Percentiles rank a stretch among this genome's conserved stretches.
These are phyloP conservation scores for Diaporthe humulicola DNA, from an alignment of 2,329 filamentous ascomycete species.

Conservation along the genomic window DNA sequence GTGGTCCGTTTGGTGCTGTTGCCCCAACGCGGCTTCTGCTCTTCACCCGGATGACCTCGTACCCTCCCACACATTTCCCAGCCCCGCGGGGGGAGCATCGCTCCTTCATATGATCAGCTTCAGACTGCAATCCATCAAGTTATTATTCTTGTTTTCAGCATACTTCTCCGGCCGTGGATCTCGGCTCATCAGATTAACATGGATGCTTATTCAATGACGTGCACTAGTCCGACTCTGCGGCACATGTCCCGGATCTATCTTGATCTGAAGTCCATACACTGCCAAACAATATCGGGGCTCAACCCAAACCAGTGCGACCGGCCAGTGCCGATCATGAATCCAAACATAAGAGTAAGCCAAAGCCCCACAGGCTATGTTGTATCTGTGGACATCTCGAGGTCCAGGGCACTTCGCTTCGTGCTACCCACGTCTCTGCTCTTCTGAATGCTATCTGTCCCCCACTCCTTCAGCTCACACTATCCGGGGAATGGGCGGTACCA, in stretches of 20 bases:
- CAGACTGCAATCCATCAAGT: neutral
- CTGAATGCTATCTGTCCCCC: neutral
- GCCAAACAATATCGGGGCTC: slow-evolving; percentile 51
- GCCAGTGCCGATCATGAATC: neutral
- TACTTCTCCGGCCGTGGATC: too few species aligned
- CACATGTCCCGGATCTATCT: slow-evolving; percentile 63
- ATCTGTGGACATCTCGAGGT: neutral
- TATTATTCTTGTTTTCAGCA: neutral
- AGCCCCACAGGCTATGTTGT: too few species aligned
- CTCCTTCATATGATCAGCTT: neutral
- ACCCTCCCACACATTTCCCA: neutral
- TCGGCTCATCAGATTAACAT: slow-evolving; percentile 47
- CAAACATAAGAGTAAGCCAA: slow-evolving; percentile 28
- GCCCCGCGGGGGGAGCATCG: neutral
- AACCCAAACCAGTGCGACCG: slow-evolving; percentile 45
- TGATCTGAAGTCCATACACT: slow-evolving; percentile 59
- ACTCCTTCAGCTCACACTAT: neutral
- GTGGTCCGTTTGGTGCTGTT: neutral
- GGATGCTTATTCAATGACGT: slow-evolving; percentile 67
- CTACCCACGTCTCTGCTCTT: neutral
- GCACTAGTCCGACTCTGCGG: slow-evolving; percentile 58
- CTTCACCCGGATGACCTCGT: neutral
- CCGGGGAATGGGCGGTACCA: too few species aligned
- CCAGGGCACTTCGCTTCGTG: neutral
- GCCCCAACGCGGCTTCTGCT: neutral